These are phyloP conservation scores for Phytophthora pinifolia DNA, from an alignment of 352 stramenopile genomes.

Conservation along the genomic window DNA sequence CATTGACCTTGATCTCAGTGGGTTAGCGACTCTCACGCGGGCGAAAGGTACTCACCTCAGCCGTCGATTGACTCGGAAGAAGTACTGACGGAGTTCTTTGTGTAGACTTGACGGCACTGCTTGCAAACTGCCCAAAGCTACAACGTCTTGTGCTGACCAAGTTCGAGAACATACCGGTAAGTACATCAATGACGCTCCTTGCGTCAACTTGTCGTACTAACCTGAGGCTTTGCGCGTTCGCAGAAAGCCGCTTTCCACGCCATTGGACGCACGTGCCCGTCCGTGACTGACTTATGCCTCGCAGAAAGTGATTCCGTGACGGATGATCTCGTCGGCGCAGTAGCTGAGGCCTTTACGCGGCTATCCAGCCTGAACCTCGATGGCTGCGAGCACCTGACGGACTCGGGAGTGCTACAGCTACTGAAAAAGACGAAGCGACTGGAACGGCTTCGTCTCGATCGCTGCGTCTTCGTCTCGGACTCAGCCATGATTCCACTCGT, in stretches of 20 bases:
- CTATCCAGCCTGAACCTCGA: constrained; percentile 49
- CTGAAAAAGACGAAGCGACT: constrained; percentile 42
- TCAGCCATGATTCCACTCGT: constrained; percentile 37
- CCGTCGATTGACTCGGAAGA: no score
- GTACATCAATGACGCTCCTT: constrained; percentile 1
- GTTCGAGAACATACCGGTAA: constrained; percentile 41
- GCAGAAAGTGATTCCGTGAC: constrained; percentile 51
- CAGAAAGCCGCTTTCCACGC: constrained; percentile 55
- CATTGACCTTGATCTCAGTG: constrained; percentile 44
- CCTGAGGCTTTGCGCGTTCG: constrained; percentile 12
- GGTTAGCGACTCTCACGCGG: constrained; percentile 28
- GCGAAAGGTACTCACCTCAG: constrained; percentile 30
- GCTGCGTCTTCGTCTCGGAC: constrained; percentile 47
- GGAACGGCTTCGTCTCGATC: constrained; percentile 45
- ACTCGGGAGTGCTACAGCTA: constrained; percentile 42
- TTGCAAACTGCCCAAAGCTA: constrained; percentile 42
- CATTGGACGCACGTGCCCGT: constrained; percentile 27
- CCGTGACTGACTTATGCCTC: constrained; percentile 38
- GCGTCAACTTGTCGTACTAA: neutral
- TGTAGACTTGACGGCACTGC: constrained; percentile 32
- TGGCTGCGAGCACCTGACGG: constrained; percentile 56
- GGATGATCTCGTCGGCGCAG: constrained; percentile 45
- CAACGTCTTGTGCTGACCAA: constrained; percentile 39
- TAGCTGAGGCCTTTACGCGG: constrained; percentile 35
- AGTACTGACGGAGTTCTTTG: no score